Base-by-base conservation (phyloP, 345 rosid genomes). In the Garcia nutans region DNA sequence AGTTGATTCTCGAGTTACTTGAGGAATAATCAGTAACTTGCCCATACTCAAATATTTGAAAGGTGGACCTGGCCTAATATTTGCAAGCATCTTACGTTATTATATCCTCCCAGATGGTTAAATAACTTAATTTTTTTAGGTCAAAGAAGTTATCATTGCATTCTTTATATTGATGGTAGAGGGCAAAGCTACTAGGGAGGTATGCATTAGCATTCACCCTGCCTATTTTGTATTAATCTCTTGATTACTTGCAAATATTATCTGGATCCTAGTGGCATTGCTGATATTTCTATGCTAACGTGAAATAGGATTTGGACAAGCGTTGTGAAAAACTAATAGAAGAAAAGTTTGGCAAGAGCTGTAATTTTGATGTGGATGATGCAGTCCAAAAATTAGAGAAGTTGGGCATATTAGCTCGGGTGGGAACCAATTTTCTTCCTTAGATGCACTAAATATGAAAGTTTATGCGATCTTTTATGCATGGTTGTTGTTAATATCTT, bases 101-200 rank as follows among this genome's bases (percentile, higher is more conserved):
- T 37, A 17, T 74, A 33, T 5, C 17, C 12, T 20, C 12, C 70
- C 28, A 69, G 41, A 61, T 62, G 70, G 24, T 26, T 19, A 16
- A 50, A 71, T 61, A 70, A 52, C 70, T 77, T 42, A 4, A 4
- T 52, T 6, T 28, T 57, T 77, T 59, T 86, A 96, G 99, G 99
- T 96, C 56, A 96, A 96, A 83, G 97, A 96, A 84, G 94, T 96
- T 65, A 92, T 96, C 59, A 84, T 96, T 71, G 84, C 92, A 28
- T 95, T 89, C 87, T 96, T 89, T 84, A 90, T 93, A 82, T 78
- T 96, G 83, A 91, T 93, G 97, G 97, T 91, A 80, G 98, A 96
- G 71, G 99, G 98, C 65, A 93, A 93, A 82, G 97, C 99, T 75
- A 91, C 97, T 58, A 77, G 75, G 83, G 88, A 92, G 95, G 99